Base-by-base conservation (phyloP, 192 early-diverging fungal species). In the Bifiguratus adelaidae region DNA sequence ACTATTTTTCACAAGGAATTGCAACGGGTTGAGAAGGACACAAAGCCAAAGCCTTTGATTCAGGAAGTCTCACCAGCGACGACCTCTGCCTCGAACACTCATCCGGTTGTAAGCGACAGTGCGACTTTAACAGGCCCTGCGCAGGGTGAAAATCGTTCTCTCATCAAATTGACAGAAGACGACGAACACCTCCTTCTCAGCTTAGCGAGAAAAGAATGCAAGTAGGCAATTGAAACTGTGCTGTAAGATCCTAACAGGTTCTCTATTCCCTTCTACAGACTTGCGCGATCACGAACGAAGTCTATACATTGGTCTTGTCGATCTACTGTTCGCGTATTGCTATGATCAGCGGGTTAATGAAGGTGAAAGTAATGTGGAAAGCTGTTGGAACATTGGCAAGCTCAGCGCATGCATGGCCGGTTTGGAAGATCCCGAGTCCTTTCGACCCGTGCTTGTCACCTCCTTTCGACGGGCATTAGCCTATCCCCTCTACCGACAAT, bases 271-370 rank as follows among this genome's bases (percentile, higher is more conserved):
- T 23, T 16, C 23, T 51, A 18, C 32, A 85, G 77, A 83, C 52
- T 55, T 88, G 7, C 40, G 90, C 11, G 66, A 77, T 16, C 67
- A 88, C 43, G 68, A 74, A 13, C 72, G 76, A 33, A 47, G 67
- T 1, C 60, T 84, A 0, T 99, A 99, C 55, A 61, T 96, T 16
- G 84, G 88, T 0, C 60, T 99, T 15, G 80, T 99, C 8, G 95
- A 99, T 54, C 65, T 99, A 25, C 28, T 95, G 2, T 99, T 87
- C 63, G 88, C 89, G 0, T 95, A 95, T 65, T 76, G 78, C 23
- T 93, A 92, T 50, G 86, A 99, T 50, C 63, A 84, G 35, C 85
- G 95, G 4, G 78, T 77, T 0, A 88, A 81, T 11, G 74, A 82
- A 47, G 90, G 86, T 0, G 92, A 99, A 21, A 60, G 70, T 41